A percentile compares a stretch with the other conserved stretches of the same genome.
These are phyloP conservation scores for Biancaea sappan DNA, from an alignment of 306 rosid species.

Conservation along the genomic window DNA sequence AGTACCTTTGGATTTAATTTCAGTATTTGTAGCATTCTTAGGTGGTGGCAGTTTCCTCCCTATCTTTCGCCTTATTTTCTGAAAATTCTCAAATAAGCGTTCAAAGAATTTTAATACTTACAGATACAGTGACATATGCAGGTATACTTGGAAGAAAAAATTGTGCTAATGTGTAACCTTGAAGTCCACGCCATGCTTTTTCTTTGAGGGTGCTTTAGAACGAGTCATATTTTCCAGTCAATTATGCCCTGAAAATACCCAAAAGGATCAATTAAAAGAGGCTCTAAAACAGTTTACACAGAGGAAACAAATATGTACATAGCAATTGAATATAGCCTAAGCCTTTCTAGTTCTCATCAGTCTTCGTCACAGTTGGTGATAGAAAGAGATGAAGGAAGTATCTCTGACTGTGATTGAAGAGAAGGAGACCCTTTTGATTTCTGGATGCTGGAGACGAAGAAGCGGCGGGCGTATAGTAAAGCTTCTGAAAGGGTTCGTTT, in stretches of 20 bases:
- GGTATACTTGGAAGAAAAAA: background rate
- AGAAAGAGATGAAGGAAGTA: background rate
- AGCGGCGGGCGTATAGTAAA: background rate
- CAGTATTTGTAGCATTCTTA: constrained; percentile 77
- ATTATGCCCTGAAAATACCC: background rate
- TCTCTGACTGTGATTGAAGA: background rate
- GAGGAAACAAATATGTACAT: background rate
- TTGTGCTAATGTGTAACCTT: constrained; percentile 46
- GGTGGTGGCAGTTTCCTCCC: constrained; percentile 91
- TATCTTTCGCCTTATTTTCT: constrained; percentile 86
- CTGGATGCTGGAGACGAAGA: background rate
- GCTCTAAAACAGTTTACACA: background rate
- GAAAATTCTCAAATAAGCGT: constrained; percentile 17
- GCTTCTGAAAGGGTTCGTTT: background rate
- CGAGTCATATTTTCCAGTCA: constrained; percentile 54
- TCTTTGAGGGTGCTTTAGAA: constrained; percentile 60
- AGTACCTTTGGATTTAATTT: constrained; percentile 82
- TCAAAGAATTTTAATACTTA: background rate
- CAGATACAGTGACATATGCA: background rate
- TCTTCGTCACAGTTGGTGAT: background rate
- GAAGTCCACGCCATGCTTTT: constrained; percentile 73
- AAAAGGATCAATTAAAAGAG: background rate
- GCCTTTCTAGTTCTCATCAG: background rate
- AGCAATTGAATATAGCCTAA: background rate
- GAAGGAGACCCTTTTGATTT: background rate